Evolutionary conservation across 225 moss, liverwort and hornwort genomes (phyloP), one percentile per base, ranked within the genome.

Genomic region (Physcomitrium patens): DNA sequence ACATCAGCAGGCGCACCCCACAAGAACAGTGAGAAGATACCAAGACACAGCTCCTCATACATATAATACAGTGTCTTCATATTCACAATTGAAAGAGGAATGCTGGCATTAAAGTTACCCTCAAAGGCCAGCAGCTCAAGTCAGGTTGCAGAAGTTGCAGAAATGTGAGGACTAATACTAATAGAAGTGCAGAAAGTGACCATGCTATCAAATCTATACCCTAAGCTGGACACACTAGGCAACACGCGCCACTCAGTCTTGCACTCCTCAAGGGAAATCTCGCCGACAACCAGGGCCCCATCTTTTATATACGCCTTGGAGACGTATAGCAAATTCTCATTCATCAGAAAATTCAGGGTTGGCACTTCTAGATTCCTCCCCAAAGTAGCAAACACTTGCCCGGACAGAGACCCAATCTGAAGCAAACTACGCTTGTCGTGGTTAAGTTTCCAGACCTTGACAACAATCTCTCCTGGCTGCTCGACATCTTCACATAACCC

Each of bases 401-500:
- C 61, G 6, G 88, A 81, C 88, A 89, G 79, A 42, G 13, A 60
- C 52, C 88, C 88, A 31, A 89, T 77, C 74, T 86, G 80, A 14
- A 76, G 23, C 63, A 83, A 74, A 47, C 71, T 12, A 0, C 9
- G 20, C 0, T 55, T 55, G 9, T 74, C 43, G 5, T 41, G 46
- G 42, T 79, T 37, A 0, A 79, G 55, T 68, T 83, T 86, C 88
- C 88, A 89, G 17, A 89, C 41, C 73, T 83, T 89, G 16, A 86
- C 31, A 17, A 31, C 49, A 1, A 55, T 56, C 3, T 68, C 75
- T 24, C 57, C 60, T 9, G 27, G 47, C 16, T 67, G 37, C 5
- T 69, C 59, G 16, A 27, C 19, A 20, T 59, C 45, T 46, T 58
- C 47, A 24, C 87, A 88, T 22, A 88, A 26, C 50, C 85, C 88